Evolutionary conservation across 768 basidiomycete genomes (phyloP).

Genomic region (Sutorius australiensis): DNA sequence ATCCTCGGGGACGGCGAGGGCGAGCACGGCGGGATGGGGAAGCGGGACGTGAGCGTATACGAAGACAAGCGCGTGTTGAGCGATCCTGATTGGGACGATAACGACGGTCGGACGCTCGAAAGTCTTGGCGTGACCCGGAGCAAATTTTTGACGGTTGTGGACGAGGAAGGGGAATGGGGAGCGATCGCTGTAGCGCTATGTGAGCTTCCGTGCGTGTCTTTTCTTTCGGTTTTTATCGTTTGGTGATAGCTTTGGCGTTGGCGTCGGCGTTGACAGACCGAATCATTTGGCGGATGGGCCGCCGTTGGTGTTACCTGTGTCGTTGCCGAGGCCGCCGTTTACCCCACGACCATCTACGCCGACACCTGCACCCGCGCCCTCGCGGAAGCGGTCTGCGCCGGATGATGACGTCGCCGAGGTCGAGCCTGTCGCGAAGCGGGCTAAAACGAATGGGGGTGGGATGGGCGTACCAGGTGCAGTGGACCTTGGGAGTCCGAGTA

Average conservation of each 20-base stretch:
- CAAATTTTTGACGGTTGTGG: constrained; percentile 84
- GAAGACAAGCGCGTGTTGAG: constrained; percentile 84
- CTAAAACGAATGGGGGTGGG: constrained; percentile 33
- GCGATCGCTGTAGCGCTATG: constrained; percentile 71
- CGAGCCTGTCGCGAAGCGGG: constrained; percentile 58
- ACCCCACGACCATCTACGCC: constrained; percentile 37
- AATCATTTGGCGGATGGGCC: constrained; percentile 51
- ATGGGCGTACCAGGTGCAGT: too few species aligned
- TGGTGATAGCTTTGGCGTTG: neutral
- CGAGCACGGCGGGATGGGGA: constrained; percentile 33
- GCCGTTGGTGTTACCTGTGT: constrained; percentile 60
- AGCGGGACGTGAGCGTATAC: constrained; percentile 72
- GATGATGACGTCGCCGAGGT: constrained; percentile 56
- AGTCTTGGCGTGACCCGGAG: constrained; percentile 77
- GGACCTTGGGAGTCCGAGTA: constrained; percentile 50
- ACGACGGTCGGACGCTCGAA: constrained; percentile 72
- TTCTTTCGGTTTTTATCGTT: neutral
- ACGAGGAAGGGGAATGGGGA: constrained; percentile 77
- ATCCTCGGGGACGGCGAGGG: constrained; percentile 53
- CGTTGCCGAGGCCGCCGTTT: constrained; percentile 54
- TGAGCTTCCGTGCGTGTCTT: constrained; percentile 59
- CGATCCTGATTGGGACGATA: constrained; percentile 95
- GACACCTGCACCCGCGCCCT: constrained; percentile 39
- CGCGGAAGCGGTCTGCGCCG: constrained; percentile 54
- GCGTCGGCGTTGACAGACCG: constrained; percentile 35